Percentiles rank a stretch among this genome's conserved stretches.
Conservation (phyloP, 2,329 filamentous ascomycete species). For the Nemania abortiva region DNA sequence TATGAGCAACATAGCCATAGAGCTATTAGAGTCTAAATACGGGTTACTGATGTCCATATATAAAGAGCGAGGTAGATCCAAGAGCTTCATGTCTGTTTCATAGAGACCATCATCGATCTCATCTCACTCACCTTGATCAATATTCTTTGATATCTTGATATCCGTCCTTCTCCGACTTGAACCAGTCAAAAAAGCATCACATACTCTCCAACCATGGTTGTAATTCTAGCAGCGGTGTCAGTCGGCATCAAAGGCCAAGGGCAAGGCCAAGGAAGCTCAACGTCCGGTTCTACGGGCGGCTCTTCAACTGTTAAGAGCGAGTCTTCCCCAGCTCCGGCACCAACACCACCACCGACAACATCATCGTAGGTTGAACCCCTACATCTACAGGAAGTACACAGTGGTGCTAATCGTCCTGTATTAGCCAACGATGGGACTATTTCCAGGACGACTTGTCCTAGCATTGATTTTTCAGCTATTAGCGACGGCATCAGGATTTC, state of each 20-base stretch:
- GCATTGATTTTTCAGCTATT: not conserved
- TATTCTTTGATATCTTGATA: not conserved
- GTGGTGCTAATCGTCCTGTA: conserved; percentile 6
- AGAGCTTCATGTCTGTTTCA: not conserved
- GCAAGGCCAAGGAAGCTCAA: conserved; percentile 22
- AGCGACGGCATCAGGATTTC: not conserved
- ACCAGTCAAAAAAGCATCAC: not conserved
- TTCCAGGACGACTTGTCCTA: not conserved
- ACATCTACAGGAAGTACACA: not conserved
- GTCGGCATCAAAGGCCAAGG: conserved; percentile 27
- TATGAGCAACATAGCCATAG: conserved; percentile 17
- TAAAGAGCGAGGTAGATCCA: conserved; percentile 14
- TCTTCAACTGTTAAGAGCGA: conserved; percentile 28
- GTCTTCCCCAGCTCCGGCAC: conserved; percentile 23
- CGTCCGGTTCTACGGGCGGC: too few species aligned
- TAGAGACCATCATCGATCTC: conserved; percentile 10
- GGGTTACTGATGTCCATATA: conserved; percentile 4
- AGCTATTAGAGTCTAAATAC: not conserved
- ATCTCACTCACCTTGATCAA: conserved; percentile 15
- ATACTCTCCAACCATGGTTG: conserved; percentile 28
- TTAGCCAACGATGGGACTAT: conserved; percentile 1
- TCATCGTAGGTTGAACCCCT: conserved; percentile 27
- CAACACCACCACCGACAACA: conserved; percentile 20
- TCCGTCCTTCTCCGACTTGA: not conserved
- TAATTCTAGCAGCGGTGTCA: conserved; percentile 38